Evolutionary conservation across 73 alveolate genomes (phyloP).

Genomic region (Paramecium pentaurelia): DNA sequence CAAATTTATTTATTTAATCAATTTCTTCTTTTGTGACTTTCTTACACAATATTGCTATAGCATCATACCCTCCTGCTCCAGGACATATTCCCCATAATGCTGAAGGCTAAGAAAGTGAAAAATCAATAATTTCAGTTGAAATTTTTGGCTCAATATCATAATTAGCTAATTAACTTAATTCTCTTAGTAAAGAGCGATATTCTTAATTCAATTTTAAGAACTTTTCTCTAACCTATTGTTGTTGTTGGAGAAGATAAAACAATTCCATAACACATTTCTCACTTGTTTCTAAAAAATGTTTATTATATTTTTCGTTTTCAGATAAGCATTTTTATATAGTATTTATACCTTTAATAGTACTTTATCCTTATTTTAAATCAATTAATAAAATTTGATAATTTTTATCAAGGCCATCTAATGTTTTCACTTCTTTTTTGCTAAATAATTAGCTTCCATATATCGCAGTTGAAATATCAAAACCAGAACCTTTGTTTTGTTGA

Average conservation of each 20-base stretch:
- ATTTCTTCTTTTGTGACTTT: not conserved
- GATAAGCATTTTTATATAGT: not conserved
- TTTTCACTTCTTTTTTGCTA: not conserved
- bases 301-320: not conserved
- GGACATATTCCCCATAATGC: constrained; percentile 20
- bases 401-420: not conserved
- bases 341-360: not conserved
- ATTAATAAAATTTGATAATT: not conserved
- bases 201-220: not conserved
- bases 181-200: not conserved
- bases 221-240: not conserved
- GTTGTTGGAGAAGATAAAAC: not conserved
- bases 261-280: not conserved
- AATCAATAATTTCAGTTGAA: not conserved
- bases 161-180: not conserved
- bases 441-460: constrained; percentile 12
- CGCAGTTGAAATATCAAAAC: constrained; percentile 37
- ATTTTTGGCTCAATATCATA: not conserved
- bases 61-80: constrained; percentile 49
- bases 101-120: not conserved
- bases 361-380: not conserved
- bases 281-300: not conserved
- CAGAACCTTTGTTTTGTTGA: not conserved
- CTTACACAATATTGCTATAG: constrained; percentile 15
- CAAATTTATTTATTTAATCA: not conserved